These are phyloP conservation scores for Cryptococcus depauperatus DNA, from an alignment of 1,284 basidiomycete genomes.

Conservation along the genomic window DNA sequence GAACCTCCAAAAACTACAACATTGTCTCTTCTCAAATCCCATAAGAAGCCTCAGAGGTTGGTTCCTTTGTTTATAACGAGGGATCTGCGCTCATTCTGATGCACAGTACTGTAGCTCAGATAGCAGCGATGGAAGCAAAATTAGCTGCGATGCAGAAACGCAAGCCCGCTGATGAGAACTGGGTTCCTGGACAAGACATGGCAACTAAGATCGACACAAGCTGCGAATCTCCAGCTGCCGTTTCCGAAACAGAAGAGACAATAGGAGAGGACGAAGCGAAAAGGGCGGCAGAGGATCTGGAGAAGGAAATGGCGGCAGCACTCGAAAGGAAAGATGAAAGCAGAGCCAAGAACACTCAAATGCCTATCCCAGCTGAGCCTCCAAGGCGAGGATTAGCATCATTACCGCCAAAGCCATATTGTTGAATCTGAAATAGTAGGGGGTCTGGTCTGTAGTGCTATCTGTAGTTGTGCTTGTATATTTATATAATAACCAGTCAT, in stretches of 20 bases:
- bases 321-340: constrained; percentile 2
- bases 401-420: constrained; percentile 33
- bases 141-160: constrained; percentile 63
- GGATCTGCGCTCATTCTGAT: background rate
- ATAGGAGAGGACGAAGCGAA: constrained; percentile 13
- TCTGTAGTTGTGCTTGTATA: background rate
- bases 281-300: constrained; percentile 21
- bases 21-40: constrained; percentile 73
- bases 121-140: constrained; percentile 92
- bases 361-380: too few species aligned
- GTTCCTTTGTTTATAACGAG: constrained; percentile 1
- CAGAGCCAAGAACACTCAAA: background rate
- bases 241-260: constrained; percentile 10
- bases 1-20: constrained; percentile 70
- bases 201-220: too few species aligned
- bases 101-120: constrained; percentile 71
- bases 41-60: constrained; percentile 57
- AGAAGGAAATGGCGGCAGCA: constrained; percentile 20
- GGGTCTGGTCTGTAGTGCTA: background rate
- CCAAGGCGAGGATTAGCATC: constrained; percentile 28
- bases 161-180: constrained; percentile 28
- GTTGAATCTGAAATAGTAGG: constrained; percentile 3
- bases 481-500: too few species aligned
- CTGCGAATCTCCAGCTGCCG: constrained; percentile 1
- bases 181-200: constrained; percentile 27